Conservation (phyloP, 2,329 filamentous ascomycete genomes). For the Phialemoniopsis sp. region DNA sequence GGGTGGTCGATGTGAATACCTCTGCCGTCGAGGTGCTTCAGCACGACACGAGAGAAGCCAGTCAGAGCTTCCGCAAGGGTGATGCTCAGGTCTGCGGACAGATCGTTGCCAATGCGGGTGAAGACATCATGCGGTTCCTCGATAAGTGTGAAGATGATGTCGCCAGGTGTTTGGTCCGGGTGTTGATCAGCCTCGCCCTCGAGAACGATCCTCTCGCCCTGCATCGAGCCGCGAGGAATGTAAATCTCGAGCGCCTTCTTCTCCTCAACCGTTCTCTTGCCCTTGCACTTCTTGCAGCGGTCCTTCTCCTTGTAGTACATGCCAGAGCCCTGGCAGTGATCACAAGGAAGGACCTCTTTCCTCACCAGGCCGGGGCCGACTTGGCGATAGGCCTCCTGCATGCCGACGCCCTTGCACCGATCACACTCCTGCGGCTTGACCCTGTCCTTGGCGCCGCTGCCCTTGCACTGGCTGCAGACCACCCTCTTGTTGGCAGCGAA, state of each 20-base stretch:
- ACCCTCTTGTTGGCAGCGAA: slow-evolving; percentile 95
- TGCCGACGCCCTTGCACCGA: slow-evolving; percentile 76
- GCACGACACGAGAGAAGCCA: slow-evolving; percentile 84
- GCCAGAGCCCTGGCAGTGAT: slow-evolving; percentile 80
- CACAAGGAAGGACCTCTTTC: slow-evolving; percentile 74
- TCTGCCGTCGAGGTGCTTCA: slow-evolving; percentile 90
- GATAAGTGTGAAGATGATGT: slow-evolving; percentile 84
- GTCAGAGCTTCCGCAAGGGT: slow-evolving; percentile 79
- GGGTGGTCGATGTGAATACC: slow-evolving; percentile 80
- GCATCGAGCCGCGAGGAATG: slow-evolving; percentile 80
- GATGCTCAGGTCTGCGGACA: slow-evolving; percentile 77
- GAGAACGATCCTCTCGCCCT: slow-evolving; percentile 85
- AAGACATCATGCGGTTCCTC: slow-evolving; percentile 82
- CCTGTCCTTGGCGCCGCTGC: slow-evolving; percentile 86
- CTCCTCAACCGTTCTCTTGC: slow-evolving; percentile 78
- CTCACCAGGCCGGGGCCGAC: slow-evolving; percentile 85
- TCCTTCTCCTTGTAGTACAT: slow-evolving; percentile 93
- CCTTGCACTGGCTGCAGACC: slow-evolving; percentile 82
- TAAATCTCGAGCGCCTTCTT: slow-evolving; percentile 96
- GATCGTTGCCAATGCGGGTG: slow-evolving; percentile 76
- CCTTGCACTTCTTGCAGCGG: slow-evolving; percentile 98
- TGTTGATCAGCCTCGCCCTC: slow-evolving; percentile 93
- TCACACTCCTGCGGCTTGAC: slow-evolving; percentile 80
- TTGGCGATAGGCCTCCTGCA: slow-evolving; percentile 72
- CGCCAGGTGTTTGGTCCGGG: slow-evolving; percentile 83